Evolutionary conservation across 2,329 filamentous ascomycete genomes (phyloP), one percentile per base, ranked within the genome.

Genomic region (Ophiostoma perfectum): DNA sequence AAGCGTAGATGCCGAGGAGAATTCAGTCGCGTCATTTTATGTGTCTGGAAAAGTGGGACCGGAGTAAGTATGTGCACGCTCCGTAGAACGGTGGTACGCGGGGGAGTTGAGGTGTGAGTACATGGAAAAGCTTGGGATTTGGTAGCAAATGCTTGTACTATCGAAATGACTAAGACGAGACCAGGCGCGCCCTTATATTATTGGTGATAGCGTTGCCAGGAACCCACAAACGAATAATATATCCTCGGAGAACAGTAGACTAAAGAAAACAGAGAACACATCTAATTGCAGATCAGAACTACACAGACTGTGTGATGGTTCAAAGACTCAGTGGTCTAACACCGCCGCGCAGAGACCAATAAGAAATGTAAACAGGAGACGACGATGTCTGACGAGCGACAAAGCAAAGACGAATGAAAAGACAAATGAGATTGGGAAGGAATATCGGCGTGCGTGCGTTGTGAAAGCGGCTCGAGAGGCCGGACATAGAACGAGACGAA

Each of bases 401-500:
- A 44, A 9, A 44, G 1, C 42, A 44, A 44, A 44, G 8, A 62
- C 16, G 58, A 5, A 11, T 4, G n/a, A 27, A 55, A 55, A 18
- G 18, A 55, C 18, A 12, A 47, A 18, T 4, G 47, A 16, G n/a
- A 47, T 47, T 12, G 47, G 47, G n/a, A 16, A 49, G 47, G 1
- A 18, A 49, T 8, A 49, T 6, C 2, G n/a, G 18, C 5, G 42
- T 9, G 49, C 47, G 9, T n/a, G 47, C 18, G 49, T 9, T 36
- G 18, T 55, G 9, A 55, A 11, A 9, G 3, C 49, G 49, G 49
- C 27, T 27, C 27, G 49, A 36, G 49, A 27, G 14, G 49, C n/a
- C 49, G 49, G n/a, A 55, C 7, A 27, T 55, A 55, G 49, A 55
- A 55, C n/a, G n/a, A 55, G n/a, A 55, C 49, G 39, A 62, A 27